Percentiles rank a stretch among this genome's conserved stretches.
Evolutionary conservation across 345 rosid genomes (phyloP).

Genomic region (Anastatica hierochuntica): DNA sequence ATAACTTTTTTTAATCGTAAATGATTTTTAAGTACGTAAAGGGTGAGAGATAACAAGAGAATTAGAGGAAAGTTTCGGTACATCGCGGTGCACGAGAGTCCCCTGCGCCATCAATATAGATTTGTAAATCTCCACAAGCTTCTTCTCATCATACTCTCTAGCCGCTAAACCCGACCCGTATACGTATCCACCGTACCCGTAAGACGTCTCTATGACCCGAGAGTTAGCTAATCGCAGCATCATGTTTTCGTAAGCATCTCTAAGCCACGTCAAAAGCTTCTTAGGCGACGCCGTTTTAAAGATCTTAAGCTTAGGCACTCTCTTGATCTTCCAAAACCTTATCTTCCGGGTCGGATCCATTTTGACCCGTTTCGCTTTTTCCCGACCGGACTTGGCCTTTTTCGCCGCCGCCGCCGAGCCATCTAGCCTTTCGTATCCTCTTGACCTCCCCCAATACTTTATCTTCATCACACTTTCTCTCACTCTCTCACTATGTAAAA

Average conservation of each 20-base stretch:
- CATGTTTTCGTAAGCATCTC: conserved; percentile 69
- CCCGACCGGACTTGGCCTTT: no score
- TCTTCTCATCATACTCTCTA: conserved; percentile 45
- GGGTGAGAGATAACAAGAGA: no score
- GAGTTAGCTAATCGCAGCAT: conserved; percentile 47
- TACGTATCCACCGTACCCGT: conserved; percentile 23
- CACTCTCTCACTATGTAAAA: no score
- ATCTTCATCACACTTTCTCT: no score
- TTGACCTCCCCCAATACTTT: no score
- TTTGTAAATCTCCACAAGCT: conserved; percentile 59
- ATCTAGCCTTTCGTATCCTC: no score
- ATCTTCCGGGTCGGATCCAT: conserved; percentile 24
- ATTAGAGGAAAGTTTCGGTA: no score
- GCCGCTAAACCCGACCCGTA: conserved; percentile 24
- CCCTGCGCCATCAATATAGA: conserved; percentile 45
- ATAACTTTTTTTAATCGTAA: no score
- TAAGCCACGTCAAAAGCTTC: conserved; percentile 41
- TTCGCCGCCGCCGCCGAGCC: no score
- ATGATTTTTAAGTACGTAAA: conserved; percentile 25
- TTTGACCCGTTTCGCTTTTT: conserved; percentile 15
- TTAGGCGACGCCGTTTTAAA: conserved; percentile 37
- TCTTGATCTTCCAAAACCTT: conserved; percentile 41
- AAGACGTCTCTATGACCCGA: conserved; percentile 22
- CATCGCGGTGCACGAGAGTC: no score
- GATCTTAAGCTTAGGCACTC: conserved; percentile 34